Percentiles rank a stretch among this genome's conserved stretches.
Conservation (phyloP, 2,329 filamentous ascomycete genomes). For the Ilyonectria sp. region DNA sequence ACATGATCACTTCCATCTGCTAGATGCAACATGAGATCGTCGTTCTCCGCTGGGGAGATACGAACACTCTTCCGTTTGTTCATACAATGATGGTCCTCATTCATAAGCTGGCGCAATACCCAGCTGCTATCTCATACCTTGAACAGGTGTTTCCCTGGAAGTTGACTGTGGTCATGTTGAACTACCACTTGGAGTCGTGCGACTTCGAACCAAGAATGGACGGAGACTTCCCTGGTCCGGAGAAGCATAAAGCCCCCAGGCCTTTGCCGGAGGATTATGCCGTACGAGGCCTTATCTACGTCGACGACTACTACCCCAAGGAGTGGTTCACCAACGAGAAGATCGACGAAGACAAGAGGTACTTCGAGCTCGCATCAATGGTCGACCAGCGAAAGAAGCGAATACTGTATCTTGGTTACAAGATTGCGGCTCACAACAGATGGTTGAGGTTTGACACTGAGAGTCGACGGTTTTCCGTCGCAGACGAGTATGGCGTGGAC, state of each 20-base stretch:
- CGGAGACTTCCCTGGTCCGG: slow-evolving; percentile 63
- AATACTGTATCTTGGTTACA: slow-evolving; percentile 70
- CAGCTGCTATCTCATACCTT: slow-evolving; percentile 60
- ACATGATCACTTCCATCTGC: too few species aligned
- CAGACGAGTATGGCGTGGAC: too few species aligned
- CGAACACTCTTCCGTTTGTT: slow-evolving; percentile 73
- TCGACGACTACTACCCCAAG: slow-evolving; percentile 70
- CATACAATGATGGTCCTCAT: slow-evolving; percentile 76
- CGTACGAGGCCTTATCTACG: slow-evolving; percentile 75
- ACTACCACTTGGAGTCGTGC: slow-evolving; percentile 50
- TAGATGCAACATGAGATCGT: too few species aligned
- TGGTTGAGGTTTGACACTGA: slow-evolving; percentile 63
- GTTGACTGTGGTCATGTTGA: slow-evolving; percentile 56
- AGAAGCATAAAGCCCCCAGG: slow-evolving; percentile 59
- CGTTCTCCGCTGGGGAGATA: slow-evolving; percentile 68
- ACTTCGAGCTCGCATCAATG: slow-evolving; percentile 74
- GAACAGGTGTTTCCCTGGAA: slow-evolving; percentile 69
- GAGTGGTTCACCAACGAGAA: slow-evolving; percentile 72
- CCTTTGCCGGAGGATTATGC: slow-evolving; percentile 80
- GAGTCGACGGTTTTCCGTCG: slow-evolving; percentile 54
- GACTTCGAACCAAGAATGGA: slow-evolving; percentile 56
- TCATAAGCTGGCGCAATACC: slow-evolving; percentile 58
- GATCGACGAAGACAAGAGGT: slow-evolving; percentile 77
- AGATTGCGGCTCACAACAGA: slow-evolving; percentile 58
- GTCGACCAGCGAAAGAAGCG: slow-evolving; percentile 70